Base-by-base conservation (phyloP, 495 filamentous ascomycete genomes). In the Thozetella sp. region DNA sequence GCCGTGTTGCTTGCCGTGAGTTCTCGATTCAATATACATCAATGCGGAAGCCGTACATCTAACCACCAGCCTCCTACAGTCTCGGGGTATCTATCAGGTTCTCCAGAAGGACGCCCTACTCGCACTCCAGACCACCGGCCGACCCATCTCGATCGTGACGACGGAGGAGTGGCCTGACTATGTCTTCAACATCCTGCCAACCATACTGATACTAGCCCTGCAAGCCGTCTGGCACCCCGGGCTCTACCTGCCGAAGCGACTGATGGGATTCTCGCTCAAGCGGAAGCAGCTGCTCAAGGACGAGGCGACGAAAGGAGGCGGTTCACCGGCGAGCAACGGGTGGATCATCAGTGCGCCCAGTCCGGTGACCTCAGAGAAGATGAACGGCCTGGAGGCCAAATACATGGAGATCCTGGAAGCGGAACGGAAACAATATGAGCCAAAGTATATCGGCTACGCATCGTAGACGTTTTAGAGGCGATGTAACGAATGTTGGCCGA, bases 81-180 rank as follows among this genome's bases (percentile, higher is more conserved):
- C 37, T n/a, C 55, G 59, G 4, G 59, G 46, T 3, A 26, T 57
- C 6, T 40, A 20, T 11, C 54, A 56, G 23, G 46, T 61, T 3
- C 37, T 61, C 23, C 54, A 43, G 23, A 56, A 37, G n/a, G 30
- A 43, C n/a, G 54, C 19, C 24, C 10, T 19, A 20, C 24, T 19
- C 48, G n/a, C 26, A 6, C 17, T 19, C 46, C 46, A 23, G 34
- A 34, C 43, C 11, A 48, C 43, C 11, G 12, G 4, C n/a, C 12
- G 3, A 19, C 43, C 43, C n/a, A 48, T 48, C 43, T 48, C 54
- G 26, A 25, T 56, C 13, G 19, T 61, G 48, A 40, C 54, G 11
- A 60, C 51, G 1, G 40, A 54, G 13, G 59, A 61, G 34, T 61
- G 59, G 59, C 59, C 59, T 13, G 46, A 48, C 20, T 62, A 62